These are phyloP conservation scores for Fraxinus cuspidata DNA, from an alignment of 257 asterid species.

Conservation along the genomic window DNA sequence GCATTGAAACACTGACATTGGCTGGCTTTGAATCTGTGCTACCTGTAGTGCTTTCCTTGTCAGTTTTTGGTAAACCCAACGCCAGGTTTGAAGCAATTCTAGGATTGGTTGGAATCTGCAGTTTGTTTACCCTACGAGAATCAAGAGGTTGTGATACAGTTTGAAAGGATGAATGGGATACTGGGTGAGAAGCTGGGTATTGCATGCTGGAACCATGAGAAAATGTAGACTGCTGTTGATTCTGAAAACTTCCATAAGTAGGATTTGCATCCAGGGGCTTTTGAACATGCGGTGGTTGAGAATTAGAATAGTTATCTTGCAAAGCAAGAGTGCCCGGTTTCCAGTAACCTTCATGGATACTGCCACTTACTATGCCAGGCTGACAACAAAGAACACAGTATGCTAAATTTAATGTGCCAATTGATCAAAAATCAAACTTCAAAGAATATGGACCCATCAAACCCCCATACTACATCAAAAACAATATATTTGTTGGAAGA, in stretches of 20 bases:
- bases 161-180: slow-evolving; percentile 63
- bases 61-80: slow-evolving; percentile 51
- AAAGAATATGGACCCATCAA: slow-evolving; percentile 17
- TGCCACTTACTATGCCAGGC: slow-evolving; percentile 64
- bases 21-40: slow-evolving; percentile 63
- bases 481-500: slow-evolving; percentile 4
- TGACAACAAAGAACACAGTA: slow-evolving; percentile 48
- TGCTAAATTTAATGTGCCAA: slow-evolving; percentile 31
- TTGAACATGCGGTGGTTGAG: slow-evolving; percentile 54
- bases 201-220: slow-evolving; percentile 48
- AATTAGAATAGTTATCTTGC: slow-evolving; percentile 53
- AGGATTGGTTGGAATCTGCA: slow-evolving; percentile 97
- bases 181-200: slow-evolving; percentile 59
- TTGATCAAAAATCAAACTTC: slow-evolving; percentile 19
- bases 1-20: slow-evolving; percentile 67
- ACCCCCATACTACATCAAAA: not conserved
- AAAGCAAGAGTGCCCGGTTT: slow-evolving; percentile 54
- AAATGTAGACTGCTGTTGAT: slow-evolving; percentile 53
- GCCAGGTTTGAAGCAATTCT: slow-evolving; percentile 79
- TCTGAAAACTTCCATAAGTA: slow-evolving; percentile 47
- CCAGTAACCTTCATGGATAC: slow-evolving; percentile 66
- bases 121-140: slow-evolving; percentile 56
- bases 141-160: slow-evolving; percentile 58
- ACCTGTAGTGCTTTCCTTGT: slow-evolving; percentile 54
- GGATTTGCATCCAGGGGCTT: slow-evolving; percentile 47